Evolutionary conservation across 2,329 filamentous ascomycete genomes (phyloP), one percentile per base, ranked within the genome.

Genomic region (Sphaerostilbella broomeana): DNA sequence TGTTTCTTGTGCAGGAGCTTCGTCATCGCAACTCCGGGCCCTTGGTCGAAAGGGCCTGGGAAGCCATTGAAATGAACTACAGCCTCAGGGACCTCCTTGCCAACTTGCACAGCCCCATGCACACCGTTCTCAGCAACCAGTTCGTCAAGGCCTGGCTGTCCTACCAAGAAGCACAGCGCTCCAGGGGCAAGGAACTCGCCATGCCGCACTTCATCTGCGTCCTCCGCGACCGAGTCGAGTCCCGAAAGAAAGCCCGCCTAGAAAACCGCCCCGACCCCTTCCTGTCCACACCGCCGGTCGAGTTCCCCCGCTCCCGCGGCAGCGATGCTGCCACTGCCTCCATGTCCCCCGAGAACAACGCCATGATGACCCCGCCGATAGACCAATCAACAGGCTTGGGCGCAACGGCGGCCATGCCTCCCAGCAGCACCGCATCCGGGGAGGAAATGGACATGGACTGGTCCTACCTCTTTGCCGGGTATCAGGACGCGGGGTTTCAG

Each of bases 61-160:
- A 67, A 6, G 70, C 71, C 20, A 73, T 80, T 42, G 63, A 67
- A 35, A 63, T 68, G 46, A 76, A 78, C 53, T 69, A 77, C 50
- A 68, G 73, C 5, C 63, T 67, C 19, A 62, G 75, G 28, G 67
- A 69, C 2, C 57, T 76, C 35, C 61, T 65, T 22, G 66, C 66
- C 29, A 67, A 71, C 42, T 58, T 71, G 33, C 67, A 70, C 35
- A 77, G 65, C 29, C 76, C 75, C 6, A 66, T 79, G 60, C 75
- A 79, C 49, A 59, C 72, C 20, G 70, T 72, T 1, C 77, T 83
- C 45, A 71, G 72, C 1, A 63, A 64, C 15, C 65, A 75, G 13
- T 73, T 83, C 27, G 58, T 82, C 42, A 79, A 77, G 50, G 77
- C 77, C 0, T 83, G 79, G 79, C 70, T 73, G 29, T 73, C 72